These are phyloP conservation scores for Dissophora globulifera DNA, from an alignment of 192 early-diverging fungal species.

Conservation along the genomic window DNA sequence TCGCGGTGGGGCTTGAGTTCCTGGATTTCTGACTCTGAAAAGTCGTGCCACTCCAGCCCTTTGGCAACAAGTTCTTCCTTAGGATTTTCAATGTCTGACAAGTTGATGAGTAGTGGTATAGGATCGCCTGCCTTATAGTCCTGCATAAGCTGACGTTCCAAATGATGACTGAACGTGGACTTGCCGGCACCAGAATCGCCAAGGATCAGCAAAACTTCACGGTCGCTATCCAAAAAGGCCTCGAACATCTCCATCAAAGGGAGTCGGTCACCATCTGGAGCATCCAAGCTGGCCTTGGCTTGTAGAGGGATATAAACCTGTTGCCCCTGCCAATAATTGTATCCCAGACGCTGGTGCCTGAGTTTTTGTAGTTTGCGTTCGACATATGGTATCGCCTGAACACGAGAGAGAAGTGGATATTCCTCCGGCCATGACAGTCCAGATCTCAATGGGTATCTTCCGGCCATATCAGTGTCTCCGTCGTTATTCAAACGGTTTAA, in stretches of 20 bases:
- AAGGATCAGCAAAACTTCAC: constrained; percentile 24
- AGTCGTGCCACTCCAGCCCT: no score
- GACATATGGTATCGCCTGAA: constrained; percentile 13
- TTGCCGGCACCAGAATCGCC: no score
- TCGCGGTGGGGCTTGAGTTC: no score
- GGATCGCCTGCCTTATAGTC: background rate
- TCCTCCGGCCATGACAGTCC: background rate
- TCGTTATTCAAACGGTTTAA: background rate
- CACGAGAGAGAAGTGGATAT: constrained; percentile 16
- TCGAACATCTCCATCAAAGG: constrained; percentile 17
- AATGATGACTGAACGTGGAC: background rate
- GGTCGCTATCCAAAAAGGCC: constrained; percentile 8
- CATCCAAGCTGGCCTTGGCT: constrained; percentile 6
- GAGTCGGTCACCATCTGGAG: background rate
- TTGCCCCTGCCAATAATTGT: no score
- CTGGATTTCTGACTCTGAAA: constrained; percentile 8
- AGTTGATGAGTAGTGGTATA: background rate
- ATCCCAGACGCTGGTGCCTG: no score
- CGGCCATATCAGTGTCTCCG: background rate
- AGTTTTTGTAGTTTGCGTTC: constrained; percentile 25
- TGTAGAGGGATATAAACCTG: constrained; percentile 2
- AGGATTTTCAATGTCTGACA: no score
- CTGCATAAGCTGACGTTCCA: background rate
- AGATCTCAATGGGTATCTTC: background rate
- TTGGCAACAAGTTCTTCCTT: no score